Evolutionary conservation across 768 basidiomycete species (phyloP), one percentile per base, ranked within the genome.

Genomic region (Hypholoma sublateritium): DNA sequence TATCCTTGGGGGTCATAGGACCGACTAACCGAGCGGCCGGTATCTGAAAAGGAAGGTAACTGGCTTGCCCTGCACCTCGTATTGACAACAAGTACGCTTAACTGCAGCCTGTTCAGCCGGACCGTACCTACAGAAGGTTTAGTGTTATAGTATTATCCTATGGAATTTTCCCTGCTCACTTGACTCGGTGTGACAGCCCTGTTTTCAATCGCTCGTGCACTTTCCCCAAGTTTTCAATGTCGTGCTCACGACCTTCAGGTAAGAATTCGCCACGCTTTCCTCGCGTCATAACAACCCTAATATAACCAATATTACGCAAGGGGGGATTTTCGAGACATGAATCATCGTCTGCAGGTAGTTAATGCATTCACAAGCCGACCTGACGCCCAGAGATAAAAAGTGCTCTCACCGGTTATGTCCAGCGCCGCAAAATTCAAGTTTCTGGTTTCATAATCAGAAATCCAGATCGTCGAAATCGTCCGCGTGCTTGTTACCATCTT

Each of bases 201-300:
- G 67, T 68, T 55, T 68, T 68, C 9, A 63, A 53, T 6, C 67
- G 62, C 52, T 70, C 69, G 36, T 68, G 67, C 2, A 68, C 55
- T 50, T 63, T 65, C 39, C 51, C 43, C 6, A 47, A 19, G 2
- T 37, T 32, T 19, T 57, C 50, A 43, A 19, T 7, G 25, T 14
- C 21, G 49, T 5, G 25, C 6, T 9, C n/a, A 17, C 16, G 22
- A 56, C 14, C n/a, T 47, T n/a, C 34, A 9, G 21, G 7, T n/a
- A 2, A 5, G 28, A 32, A 8, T 3, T 17, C 17, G 22, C 17
- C 17, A 32, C 25, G 24, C n/a, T 1, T 13, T 45, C 22, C 21
- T 41, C 45, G 7, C 13, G 25, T 21, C 6, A 58, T 7, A 4
- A 28, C 42, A 24, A 68, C 6, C n/a, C 50, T 49, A 21, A 70